These are phyloP conservation scores for Exophiala bonariae DNA, from an alignment of 2,329 filamentous ascomycete species.

Conservation along the genomic window DNA sequence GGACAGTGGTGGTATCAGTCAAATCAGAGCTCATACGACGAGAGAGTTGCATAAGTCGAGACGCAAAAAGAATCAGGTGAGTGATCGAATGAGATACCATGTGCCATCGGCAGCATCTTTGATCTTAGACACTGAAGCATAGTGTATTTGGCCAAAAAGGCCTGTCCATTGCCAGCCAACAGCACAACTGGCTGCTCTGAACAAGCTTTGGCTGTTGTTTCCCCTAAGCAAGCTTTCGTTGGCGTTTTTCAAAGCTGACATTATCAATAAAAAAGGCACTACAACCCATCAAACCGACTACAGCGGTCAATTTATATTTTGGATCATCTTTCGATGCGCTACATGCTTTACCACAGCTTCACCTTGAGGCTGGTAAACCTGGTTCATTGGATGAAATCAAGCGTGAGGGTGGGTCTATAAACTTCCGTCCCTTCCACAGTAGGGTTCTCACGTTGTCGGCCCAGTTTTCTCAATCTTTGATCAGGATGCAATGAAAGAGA, in stretches of 20 bases:
- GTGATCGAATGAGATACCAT: no score
- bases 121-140: neutral
- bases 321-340: constrained; percentile 15
- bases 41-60: constrained; percentile 16
- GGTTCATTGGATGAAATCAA: constrained; percentile 15
- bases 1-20: constrained; percentile 16
- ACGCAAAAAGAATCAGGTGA: constrained; percentile 14
- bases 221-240: neutral
- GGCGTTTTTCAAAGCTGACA: neutral
- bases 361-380: constrained; percentile 11
- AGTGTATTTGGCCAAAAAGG: neutral
- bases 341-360: constrained; percentile 9
- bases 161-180: no score
- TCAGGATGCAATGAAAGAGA: neutral
- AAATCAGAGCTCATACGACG: constrained; percentile 22
- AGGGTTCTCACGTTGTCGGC: neutral
- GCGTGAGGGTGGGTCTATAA: constrained; percentile 9
- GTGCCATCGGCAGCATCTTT: neutral
- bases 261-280: neutral
- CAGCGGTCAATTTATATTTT: constrained; percentile 13
- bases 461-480: neutral
- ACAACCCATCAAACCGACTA: neutral
- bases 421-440: neutral
- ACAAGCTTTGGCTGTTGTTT: neutral
- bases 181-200: neutral